A percentile compares a stretch with the other conserved stretches of the same genome.
phyloP scores from a whole-genome alignment of 2,329 filamentous ascomycete species.

The Monosporascus cannonballus region DNA sequence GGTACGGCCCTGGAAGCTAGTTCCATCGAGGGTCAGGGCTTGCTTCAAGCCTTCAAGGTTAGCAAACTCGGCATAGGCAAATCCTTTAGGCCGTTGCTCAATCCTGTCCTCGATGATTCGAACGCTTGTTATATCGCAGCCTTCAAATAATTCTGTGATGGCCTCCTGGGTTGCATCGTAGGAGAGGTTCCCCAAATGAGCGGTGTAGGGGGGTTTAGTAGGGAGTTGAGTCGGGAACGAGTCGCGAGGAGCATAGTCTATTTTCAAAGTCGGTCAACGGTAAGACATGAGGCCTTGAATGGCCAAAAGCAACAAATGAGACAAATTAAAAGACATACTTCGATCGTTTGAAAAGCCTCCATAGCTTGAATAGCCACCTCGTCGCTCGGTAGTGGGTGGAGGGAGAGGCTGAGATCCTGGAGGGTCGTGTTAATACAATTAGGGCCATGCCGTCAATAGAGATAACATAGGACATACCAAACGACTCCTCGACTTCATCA shows the following conservation, averaged over 20 bases:
- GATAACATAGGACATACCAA: conserved; percentile 50
- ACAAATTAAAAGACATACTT: conserved; percentile 22
- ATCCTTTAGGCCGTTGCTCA: conserved; percentile 91
- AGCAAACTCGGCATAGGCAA: conserved; percentile 94
- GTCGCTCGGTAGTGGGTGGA: conserved; percentile 24
- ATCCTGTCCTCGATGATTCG: conserved; percentile 96
- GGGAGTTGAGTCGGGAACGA: conserved; percentile 69
- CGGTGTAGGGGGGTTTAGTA: conserved; percentile 88
- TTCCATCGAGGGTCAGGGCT: conserved; percentile 76
- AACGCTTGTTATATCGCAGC: conserved; percentile 81
- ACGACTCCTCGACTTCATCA: conserved; percentile 93
- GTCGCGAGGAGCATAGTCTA: conserved; percentile 63
- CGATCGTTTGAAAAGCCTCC: conserved; percentile 20
- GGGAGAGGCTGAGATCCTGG: conserved; percentile 54
- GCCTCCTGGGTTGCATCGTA: conserved; percentile 86
- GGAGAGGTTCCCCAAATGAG: conserved; percentile 92
- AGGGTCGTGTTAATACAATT: conserved; percentile 2
- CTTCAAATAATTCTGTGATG: conserved; percentile 78
- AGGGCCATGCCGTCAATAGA: conserved; percentile 6
- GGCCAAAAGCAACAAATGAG: neutral
- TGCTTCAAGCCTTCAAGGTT: conserved; percentile 85
- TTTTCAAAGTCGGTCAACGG: conserved; percentile 7
- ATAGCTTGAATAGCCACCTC: conserved; percentile 22
- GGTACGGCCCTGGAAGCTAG: conserved; percentile 78
- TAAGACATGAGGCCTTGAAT: neutral